Conservation (phyloP, 306 rosid species). For the Astragalus membranaceus region DNA sequence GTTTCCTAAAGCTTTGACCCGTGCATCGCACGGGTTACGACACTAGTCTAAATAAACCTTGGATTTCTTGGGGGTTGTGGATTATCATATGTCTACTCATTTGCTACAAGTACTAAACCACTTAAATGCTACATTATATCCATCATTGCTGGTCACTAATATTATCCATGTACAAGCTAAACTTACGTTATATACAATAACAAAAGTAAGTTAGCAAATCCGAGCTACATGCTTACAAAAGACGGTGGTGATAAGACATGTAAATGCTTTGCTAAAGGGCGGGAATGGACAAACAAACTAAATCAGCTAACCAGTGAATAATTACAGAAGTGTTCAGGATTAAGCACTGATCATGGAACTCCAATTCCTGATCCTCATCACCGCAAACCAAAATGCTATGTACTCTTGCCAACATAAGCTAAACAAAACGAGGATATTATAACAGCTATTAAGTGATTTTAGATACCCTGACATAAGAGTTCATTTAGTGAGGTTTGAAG, state of each 20-base stretch:
- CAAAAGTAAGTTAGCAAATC: conserved; percentile 17
- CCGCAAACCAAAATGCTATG: background rate
- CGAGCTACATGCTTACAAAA: conserved; percentile 5
- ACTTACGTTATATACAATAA: conserved; percentile 27
- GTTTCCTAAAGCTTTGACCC: too few relatives aligned
- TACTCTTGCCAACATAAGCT: conserved; percentile 13
- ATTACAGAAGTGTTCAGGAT: conserved; percentile 6
- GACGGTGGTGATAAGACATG: conserved; percentile 9
- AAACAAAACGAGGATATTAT: background rate
- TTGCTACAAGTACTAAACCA: background rate
- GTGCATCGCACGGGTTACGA: too few relatives aligned
- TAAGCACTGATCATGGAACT: conserved; percentile 10
- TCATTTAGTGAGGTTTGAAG: conserved; percentile 11
- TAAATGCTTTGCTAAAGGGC: conserved; percentile 13
- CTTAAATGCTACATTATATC: conserved; percentile 1
- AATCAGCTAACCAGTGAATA: conserved; percentile 15
- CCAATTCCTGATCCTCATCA: conserved; percentile 20
- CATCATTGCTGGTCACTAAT: conserved; percentile 10
- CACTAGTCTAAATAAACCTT: background rate
- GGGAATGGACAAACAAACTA: background rate
- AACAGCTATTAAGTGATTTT: background rate
- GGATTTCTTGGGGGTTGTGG: too few relatives aligned
- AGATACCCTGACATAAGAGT: background rate
- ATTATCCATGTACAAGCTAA: conserved; percentile 28
- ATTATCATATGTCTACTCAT: background rate